Evolutionary conservation across 2,329 filamentous ascomycete species (phyloP).

Genomic region (Penicillium sclerotiorum): DNA sequence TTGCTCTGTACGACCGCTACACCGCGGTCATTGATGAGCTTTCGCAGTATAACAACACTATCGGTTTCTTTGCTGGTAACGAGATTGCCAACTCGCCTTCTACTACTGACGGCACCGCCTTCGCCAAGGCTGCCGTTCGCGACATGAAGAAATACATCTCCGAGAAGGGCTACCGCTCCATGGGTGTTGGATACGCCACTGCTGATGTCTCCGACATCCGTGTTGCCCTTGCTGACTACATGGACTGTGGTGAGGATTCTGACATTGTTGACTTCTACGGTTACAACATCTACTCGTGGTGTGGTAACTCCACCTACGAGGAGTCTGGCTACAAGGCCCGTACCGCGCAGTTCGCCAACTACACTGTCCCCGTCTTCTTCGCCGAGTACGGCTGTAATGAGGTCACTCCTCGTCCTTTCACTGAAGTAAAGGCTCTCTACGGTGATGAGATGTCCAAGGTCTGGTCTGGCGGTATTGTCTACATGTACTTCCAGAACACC

Average conservation of each 20-base stretch:
- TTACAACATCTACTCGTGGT: constrained; percentile 99
- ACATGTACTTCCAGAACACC: constrained; percentile 90
- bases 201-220: constrained; percentile 88
- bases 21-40: constrained; percentile 78
- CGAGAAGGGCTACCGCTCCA: constrained; percentile 68
- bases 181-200: constrained; percentile 91
- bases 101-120: constrained; percentile 86
- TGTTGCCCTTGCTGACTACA: constrained; percentile 79
- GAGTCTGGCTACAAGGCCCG: constrained; percentile 77
- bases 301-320: constrained; percentile 75
- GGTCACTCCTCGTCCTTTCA: constrained; percentile 70
- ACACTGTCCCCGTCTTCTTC: constrained; percentile 92
- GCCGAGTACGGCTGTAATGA: constrained; percentile 95
- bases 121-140: constrained; percentile 92
- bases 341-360: constrained; percentile 80
- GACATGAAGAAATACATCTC: constrained; percentile 93
- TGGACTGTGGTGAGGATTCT: constrained; percentile 74
- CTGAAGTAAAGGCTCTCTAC: constrained; percentile 81
- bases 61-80: constrained; percentile 97
- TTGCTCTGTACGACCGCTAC: constrained; percentile 75
- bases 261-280: constrained; percentile 90
- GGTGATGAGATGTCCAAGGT: constrained; percentile 75
- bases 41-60: constrained; percentile 78
- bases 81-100: constrained; percentile 84
- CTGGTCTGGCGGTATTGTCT: constrained; percentile 93